Percentiles rank a stretch among this genome's conserved stretches.
These are phyloP conservation scores for Penicillium sumatraense DNA, from an alignment of 2,329 filamentous ascomycete genomes.

Conservation along the genomic window DNA sequence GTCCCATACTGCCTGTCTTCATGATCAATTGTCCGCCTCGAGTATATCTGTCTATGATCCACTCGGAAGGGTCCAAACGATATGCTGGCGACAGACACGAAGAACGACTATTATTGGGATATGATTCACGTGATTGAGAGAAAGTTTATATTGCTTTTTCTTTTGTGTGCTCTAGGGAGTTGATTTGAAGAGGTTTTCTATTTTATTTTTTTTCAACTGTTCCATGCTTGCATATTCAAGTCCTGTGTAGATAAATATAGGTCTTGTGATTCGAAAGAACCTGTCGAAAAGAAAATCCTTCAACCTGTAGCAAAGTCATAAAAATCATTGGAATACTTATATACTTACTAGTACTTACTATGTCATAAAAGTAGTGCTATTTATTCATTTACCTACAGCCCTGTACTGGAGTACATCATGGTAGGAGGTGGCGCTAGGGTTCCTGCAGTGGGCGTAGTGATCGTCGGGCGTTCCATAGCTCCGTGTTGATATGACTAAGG, in stretches of 20 bases:
- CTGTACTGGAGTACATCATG: too few relatives aligned
- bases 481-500: conserved; percentile 29
- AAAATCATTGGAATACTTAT: too few relatives aligned
- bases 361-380: too few relatives aligned
- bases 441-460: conserved; percentile 1
- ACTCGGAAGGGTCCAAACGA: not conserved
- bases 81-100: not conserved
- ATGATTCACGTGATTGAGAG: conserved; percentile 34
- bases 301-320: too few relatives aligned
- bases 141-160: conserved; percentile 32
- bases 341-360: too few relatives aligned
- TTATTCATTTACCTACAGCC: too few relatives aligned
- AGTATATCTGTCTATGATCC: conserved; percentile 10
- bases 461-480: not conserved
- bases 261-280: conserved; percentile 16
- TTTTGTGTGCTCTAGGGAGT: conserved; percentile 40
- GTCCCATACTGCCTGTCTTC: conserved; percentile 22
- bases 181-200: conserved; percentile 33
- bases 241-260: conserved; percentile 31
- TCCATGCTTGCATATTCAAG: conserved; percentile 25
- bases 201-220: conserved; percentile 26
- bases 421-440: too few relatives aligned
- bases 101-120: conserved; percentile 21
- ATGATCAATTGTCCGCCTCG: conserved; percentile 20
- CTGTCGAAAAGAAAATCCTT: too few relatives aligned